A percentile compares a stretch with the other conserved stretches of the same genome.
These are phyloP conservation scores for Coemansia sp. DNA, from an alignment of 192 early-diverging fungal genomes.

Conservation along the genomic window DNA sequence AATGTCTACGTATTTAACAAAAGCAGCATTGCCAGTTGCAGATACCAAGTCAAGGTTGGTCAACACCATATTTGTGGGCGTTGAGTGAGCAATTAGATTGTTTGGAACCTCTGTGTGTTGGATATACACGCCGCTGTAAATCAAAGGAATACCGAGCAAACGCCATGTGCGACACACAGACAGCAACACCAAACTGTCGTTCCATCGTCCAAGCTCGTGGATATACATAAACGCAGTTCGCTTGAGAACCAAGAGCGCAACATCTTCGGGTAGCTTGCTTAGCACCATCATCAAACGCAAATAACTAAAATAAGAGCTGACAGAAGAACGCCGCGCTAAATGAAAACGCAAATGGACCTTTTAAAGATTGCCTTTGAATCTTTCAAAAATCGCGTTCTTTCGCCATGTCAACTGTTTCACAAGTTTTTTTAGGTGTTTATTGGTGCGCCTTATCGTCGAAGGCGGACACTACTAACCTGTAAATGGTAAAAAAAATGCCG, in stretches of 20 bases:
- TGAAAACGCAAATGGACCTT: no score
- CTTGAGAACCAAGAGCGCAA: slow-evolving; percentile 1
- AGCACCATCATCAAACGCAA: not conserved
- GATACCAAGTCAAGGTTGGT: slow-evolving; percentile 7
- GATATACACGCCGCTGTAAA: slow-evolving; percentile 7
- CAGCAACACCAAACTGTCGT: slow-evolving; percentile 1
- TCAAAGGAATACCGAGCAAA: not conserved
- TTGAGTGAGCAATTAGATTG: not conserved
- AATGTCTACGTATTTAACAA: not conserved
- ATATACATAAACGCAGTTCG: not conserved
- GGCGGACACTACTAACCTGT: no score
- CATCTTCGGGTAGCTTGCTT: slow-evolving; percentile 5
- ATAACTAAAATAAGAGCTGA: not conserved
- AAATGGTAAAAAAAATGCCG: not conserved
- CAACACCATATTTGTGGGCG: not conserved
- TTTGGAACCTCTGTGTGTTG: not conserved
- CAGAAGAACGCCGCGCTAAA: no score
- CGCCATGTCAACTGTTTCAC: no score
- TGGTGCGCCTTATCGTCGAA: no score
- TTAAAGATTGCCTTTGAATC: no score
- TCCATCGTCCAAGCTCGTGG: not conserved
- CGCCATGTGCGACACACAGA: slow-evolving; percentile 10
- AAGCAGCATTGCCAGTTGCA: not conserved
- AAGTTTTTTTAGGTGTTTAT: no score
- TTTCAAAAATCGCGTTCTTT: no score